Conservation (phyloP, 345 rosid genomes). For the Schrenkiella parvula region DNA sequence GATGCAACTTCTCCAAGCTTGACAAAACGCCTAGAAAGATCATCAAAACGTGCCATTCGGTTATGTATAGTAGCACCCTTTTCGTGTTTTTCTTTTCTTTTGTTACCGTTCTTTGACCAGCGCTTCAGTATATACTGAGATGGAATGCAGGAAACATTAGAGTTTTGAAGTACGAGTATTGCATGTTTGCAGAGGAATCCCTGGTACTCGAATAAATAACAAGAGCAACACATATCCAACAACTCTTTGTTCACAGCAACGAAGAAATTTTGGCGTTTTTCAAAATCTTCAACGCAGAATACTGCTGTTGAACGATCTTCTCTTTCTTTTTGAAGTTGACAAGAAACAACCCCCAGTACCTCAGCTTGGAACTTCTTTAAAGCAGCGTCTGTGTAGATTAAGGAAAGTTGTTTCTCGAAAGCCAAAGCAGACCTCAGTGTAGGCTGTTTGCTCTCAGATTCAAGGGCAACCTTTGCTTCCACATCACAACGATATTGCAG, state of each 20-base stretch:
- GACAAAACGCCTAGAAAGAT: conserved; percentile 37
- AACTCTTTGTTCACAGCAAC: conserved; percentile 35
- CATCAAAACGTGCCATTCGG: conserved; percentile 40
- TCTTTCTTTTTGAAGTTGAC: conserved; percentile 42
- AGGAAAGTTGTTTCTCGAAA: conserved; percentile 46
- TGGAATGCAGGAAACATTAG: conserved; percentile 41
- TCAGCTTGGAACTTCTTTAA: conserved; percentile 53
- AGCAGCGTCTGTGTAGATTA: conserved; percentile 42
- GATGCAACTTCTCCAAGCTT: conserved; percentile 47
- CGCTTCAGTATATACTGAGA: conserved; percentile 40
- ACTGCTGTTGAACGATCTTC: conserved; percentile 31
- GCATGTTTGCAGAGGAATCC: conserved; percentile 51
- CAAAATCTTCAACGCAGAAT: conserved; percentile 47
- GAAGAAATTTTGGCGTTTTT: conserved; percentile 36
- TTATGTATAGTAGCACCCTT: conserved; percentile 23
- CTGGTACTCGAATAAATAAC: conserved; percentile 41
- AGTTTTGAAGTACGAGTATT: conserved; percentile 43
- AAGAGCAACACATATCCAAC: conserved; percentile 41
- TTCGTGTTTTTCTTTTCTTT: conserved; percentile 23
- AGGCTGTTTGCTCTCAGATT: conserved; percentile 42
- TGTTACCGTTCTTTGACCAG: conserved; percentile 36
- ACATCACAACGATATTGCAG: conserved; percentile 37
- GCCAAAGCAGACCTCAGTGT: conserved; percentile 42
- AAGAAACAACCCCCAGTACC: conserved; percentile 48
- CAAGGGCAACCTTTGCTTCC: conserved; percentile 42